Base-by-base conservation (phyloP, 2,329 filamentous ascomycete species). In the Ophiocordyceps sinensis region DNA sequence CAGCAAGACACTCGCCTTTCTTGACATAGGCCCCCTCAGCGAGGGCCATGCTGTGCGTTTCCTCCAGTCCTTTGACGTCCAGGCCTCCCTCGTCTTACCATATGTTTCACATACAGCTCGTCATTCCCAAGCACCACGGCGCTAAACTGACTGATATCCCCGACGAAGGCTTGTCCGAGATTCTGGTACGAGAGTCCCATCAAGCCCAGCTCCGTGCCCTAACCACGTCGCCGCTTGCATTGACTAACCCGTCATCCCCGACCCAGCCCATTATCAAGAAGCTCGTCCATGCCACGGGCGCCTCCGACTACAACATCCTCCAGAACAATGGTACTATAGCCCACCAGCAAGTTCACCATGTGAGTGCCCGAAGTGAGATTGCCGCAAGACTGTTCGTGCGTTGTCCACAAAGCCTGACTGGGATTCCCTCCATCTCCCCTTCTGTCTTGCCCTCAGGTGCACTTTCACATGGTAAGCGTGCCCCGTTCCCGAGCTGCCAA, bases 121-220 rank as follows among this genome's bases (percentile, higher is more conserved):
- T 98, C 45, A 94, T 98, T 50, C 91, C 91, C 49, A 98, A 98
- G 66, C 75, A 77, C 65, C 91, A 98, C 65, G 91, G 89, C 58
- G 83, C 73, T 46, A 96, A 95, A 66, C 76, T 98, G 23, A 74
- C 77, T 46, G 89, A 96, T 59, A 89, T 98, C 45, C 89, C 91
- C 15, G 91, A 96, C 60, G 86, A 94, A 41, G 70, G 85, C 50
- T 73, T 98, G 42, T 59, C 65, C 40, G 91, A 96, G 63, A 72
- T 98, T 44, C 66, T 98, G 61, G 82, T 84, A 67, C 39, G 21
- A 9, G 15, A n/a, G 13, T 3, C 29, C 21, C 23, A 3, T 13
- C 10, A 17, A 21, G 5, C 23, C 23, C 23, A 26, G 4, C 35
- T 21, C 15, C 13, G 10, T 14, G 29, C 13, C 15, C 6, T 17